Conservation (phyloP, 306 rosid species). For the Fagus sylvatica region DNA sequence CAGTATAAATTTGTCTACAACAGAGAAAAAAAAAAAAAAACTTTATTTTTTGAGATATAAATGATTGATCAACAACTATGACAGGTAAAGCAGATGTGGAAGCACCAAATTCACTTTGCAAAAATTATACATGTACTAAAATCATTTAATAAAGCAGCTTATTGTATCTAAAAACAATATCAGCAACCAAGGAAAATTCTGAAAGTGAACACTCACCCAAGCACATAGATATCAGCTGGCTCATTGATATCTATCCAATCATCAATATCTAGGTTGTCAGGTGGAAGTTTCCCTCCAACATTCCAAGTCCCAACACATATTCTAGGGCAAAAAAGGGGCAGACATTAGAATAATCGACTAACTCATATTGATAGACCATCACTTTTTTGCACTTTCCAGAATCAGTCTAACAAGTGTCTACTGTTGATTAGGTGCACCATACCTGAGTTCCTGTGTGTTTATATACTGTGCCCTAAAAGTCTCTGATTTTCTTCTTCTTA, state of each 20-base stretch:
- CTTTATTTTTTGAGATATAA: not conserved
- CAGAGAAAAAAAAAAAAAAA: not conserved
- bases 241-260: constrained; percentile 66
- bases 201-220: constrained; percentile 58
- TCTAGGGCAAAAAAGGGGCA: constrained; percentile 40
- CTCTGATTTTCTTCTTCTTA: constrained; percentile 84
- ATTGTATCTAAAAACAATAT: constrained; percentile 7
- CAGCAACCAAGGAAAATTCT: constrained; percentile 1
- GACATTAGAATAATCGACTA: constrained; percentile 26
- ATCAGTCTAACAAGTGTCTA: constrained; percentile 15
- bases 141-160: constrained; percentile 7
- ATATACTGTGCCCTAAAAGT: constrained; percentile 78
- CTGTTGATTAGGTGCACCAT: constrained; percentile 10
- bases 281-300: constrained; percentile 81
- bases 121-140: not conserved
- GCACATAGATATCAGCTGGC: constrained; percentile 88
- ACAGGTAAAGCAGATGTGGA: constrained; percentile 1
- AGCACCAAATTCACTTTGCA: not conserved
- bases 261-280: constrained; percentile 82
- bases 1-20: constrained; percentile 1
- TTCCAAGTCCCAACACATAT: constrained; percentile 89
- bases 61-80: not conserved
- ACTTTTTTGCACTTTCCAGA: constrained; percentile 5
- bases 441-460: constrained; percentile 79
- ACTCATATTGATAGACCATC: constrained; percentile 23